Percentiles rank a stretch among this genome's conserved stretches.
phyloP scores from a whole-genome alignment of 2,329 filamentous ascomycete species.

The Sarocladiaceae sp. region DNA sequence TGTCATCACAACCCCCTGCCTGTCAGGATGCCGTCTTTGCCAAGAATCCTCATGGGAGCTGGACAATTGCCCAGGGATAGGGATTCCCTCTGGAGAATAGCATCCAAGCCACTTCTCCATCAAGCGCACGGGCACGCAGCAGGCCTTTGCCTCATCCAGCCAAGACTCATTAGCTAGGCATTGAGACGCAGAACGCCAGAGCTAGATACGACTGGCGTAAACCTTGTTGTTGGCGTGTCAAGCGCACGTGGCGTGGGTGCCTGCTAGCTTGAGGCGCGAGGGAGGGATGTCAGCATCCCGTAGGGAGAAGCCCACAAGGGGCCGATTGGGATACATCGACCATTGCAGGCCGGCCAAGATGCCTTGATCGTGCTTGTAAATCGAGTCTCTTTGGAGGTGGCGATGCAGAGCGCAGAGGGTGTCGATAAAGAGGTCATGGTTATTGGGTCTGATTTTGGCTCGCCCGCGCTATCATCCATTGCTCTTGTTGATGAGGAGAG shows the following conservation, averaged over 20 bases:
- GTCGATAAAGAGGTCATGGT: no score
- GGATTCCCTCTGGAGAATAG: no score
- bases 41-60: not conserved
- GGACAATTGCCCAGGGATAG: not conserved
- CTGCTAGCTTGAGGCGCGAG: not conserved
- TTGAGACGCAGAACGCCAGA: not conserved
- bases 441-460: no score
- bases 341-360: not conserved
- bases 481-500: no score
- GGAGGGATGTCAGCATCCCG: not conserved
- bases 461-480: no score
- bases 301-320: not conserved
- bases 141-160: not conserved
- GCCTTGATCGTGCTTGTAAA: no score
- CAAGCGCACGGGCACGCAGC: not conserved
- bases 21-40: not conserved
- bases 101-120: not conserved
- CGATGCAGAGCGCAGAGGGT: not conserved
- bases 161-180: not conserved
- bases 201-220: not conserved
- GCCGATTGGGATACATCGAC: not conserved
- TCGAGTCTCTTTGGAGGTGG: no score
- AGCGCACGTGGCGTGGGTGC: not conserved
- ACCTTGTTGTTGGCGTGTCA: conserved; percentile 2
- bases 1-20: not conserved